phyloP scores from a whole-genome alignment of 768 basidiomycete genomes.

The Coprinellus aureogranulatus region DNA sequence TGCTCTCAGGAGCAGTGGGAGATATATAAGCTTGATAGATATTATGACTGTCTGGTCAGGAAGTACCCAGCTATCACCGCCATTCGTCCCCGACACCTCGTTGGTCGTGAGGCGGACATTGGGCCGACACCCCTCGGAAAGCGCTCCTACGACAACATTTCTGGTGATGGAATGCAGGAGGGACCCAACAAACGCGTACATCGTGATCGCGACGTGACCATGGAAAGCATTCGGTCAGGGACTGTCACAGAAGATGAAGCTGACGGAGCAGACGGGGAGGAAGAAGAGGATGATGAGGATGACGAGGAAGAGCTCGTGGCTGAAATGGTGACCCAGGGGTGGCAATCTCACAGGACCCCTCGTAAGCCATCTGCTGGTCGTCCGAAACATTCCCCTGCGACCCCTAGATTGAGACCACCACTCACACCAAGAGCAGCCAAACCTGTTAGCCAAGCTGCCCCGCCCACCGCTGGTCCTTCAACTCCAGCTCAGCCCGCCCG shows the following conservation, averaged over 20 bases:
- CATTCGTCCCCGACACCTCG: conserved; percentile 28
- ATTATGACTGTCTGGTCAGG: conserved; percentile 64
- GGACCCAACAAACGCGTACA: conserved; percentile 11
- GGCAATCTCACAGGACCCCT: conserved; percentile 27
- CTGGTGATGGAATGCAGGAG: neutral
- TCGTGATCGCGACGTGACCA: conserved; percentile 7
- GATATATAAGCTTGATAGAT: conserved; percentile 76
- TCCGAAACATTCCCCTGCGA: neutral
- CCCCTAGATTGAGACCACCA: neutral
- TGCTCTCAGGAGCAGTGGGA: conserved; percentile 82
- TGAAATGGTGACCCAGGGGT: conserved; percentile 46
- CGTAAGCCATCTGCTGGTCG: neutral
- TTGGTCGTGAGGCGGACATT: conserved; percentile 1
- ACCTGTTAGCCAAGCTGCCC: neutral
- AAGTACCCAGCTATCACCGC: conserved; percentile 35
- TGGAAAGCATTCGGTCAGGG: conserved; percentile 3
- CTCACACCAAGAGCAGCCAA: neutral
- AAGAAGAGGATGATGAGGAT: conserved; percentile 18
- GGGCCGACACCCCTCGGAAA: conserved; percentile 14
- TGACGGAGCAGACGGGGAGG: conserved; percentile 14
- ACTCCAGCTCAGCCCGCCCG: conserved; percentile 17
- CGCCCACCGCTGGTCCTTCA: neutral
- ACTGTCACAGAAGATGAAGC: neutral
- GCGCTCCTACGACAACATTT: conserved; percentile 2
- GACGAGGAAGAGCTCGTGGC: conserved; percentile 42